Evolutionary conservation across 306 rosid genomes (phyloP).

Genomic region (Quercus suber): DNA sequence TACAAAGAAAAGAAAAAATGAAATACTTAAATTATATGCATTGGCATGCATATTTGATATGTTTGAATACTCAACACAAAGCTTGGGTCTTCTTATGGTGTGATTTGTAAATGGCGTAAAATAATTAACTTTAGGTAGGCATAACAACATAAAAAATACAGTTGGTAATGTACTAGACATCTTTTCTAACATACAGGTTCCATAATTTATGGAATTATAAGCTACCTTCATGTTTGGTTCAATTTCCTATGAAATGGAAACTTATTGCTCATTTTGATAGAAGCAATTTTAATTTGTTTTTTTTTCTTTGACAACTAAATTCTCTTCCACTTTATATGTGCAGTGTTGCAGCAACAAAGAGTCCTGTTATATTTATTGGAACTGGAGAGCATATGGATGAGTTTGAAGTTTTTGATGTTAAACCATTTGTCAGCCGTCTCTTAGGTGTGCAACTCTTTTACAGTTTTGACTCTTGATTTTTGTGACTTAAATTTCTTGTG

Average conservation of each 20-base stretch:
- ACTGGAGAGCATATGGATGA: conserved; percentile 90
- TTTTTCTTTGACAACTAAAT: conserved; percentile 13
- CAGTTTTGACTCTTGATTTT: not conserved
- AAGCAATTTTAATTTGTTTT: not conserved
- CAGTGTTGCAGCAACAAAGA: conserved; percentile 89
- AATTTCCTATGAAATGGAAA: not conserved
- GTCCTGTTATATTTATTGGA: conserved; percentile 82
- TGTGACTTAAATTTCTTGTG: not conserved
- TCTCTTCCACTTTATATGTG: conserved; percentile 14
- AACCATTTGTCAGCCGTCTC: conserved; percentile 87
- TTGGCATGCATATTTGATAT: not conserved
- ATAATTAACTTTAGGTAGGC: not conserved
- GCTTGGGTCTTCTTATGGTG: not conserved
- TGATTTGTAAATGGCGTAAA: not conserved
- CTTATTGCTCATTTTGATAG: not conserved
- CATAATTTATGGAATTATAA: not conserved
- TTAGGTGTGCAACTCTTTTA: conserved; percentile 40
- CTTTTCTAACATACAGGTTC: not conserved
- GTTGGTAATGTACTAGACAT: not conserved
- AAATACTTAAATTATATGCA: no score
- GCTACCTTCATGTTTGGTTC: not conserved
- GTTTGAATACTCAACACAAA: not conserved
- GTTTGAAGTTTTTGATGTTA: conserved; percentile 84
- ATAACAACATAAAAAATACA: not conserved
- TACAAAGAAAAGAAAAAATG: no score